Evolutionary conservation across 2,329 filamentous ascomycete genomes (phyloP), one percentile per base, ranked within the genome.

Genomic region (Blastomyces percursus): DNA sequence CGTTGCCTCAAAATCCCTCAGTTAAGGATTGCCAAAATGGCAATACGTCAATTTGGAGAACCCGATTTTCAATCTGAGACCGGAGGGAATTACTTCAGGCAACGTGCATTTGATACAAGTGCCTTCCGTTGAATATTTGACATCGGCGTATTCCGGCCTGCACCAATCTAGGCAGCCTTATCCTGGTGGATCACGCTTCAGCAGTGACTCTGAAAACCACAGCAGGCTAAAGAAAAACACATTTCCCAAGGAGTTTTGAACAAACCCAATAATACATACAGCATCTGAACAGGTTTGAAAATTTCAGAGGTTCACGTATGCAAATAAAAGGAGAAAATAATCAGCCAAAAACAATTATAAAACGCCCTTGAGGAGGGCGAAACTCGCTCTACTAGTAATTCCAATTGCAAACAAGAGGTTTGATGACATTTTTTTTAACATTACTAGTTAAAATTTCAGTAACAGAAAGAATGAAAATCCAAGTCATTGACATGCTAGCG

Each of bases 91-190:
- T n/a, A 46, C 7, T 46, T 46, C 38, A 59, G 56, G 40, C 56
- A 59, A 30, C 56, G 32, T 32, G 56, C 19, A 32, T 27, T n/a
- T 48, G 56, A 19, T 58, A 8, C 4, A 12, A 46, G 55, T 46
- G 35, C 40, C 14, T 46, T 24, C 30, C 16, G 42, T 6, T 6
- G 24, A 9, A 19, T 32, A 27, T 59, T 46, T 59, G 21, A 48
- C 40, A 30, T 58, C 56, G 40, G 56, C 56, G 56, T 44, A 46
- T 59, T 59, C 56, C 40, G 27, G 27, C 56, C 42, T 46, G 40
- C 38, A 30, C 56, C 24, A 59, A 21, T 30, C 56, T 59, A 59
- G 56, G 56, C 56, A 59, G 56, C 56, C 56, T 59, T 59, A 12
- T n/a, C 56, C 16, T 44, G 12, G 38, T 44, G 38, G 38, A 57